A percentile compares a stretch with the other conserved stretches of the same genome.
Conservation (phyloP, 768 basidiomycete genomes). For the Vararia minispora region DNA sequence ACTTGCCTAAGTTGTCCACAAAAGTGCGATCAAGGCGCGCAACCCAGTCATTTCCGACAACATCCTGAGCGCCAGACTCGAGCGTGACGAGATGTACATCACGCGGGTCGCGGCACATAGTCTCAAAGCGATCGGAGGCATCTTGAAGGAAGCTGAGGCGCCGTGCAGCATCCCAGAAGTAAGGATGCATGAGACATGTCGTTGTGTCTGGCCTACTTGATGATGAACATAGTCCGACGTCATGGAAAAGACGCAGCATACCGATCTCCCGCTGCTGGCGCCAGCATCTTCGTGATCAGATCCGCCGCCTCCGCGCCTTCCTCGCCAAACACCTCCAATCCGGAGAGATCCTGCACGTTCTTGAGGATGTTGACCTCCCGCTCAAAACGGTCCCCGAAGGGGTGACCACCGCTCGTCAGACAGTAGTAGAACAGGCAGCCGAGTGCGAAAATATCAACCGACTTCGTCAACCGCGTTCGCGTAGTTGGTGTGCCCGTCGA, state of each 20-base stretch:
- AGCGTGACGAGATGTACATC: conserved; percentile 65
- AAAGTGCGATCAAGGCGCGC: conserved; percentile 77
- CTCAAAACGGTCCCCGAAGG: conserved; percentile 89
- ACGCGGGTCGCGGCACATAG: conserved; percentile 89
- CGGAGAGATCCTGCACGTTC: conserved; percentile 57
- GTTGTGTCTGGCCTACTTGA: conserved; percentile 70
- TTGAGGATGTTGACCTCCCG: conserved; percentile 91
- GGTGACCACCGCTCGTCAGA: conserved; percentile 83
- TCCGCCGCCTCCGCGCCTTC: conserved; percentile 87
- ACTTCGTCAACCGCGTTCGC: conserved; percentile 70
- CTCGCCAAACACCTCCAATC: conserved; percentile 76
- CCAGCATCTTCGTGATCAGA: conserved; percentile 71
- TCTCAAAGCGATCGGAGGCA: conserved; percentile 94
- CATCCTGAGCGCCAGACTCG: conserved; percentile 53
- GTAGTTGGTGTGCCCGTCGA: conserved; percentile 37
- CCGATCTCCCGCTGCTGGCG: conserved; percentile 66
- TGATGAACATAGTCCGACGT: conserved; percentile 4
- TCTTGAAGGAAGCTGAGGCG: conserved; percentile 93
- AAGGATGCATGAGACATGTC: conserved; percentile 84
- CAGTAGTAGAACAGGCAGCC: conserved; percentile 95
- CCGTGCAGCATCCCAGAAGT: conserved; percentile 89
- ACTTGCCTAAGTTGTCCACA: conserved; percentile 92
- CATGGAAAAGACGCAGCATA: conserved; percentile 20
- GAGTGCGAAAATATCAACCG: conserved; percentile 92
- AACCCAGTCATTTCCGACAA: conserved; percentile 91